These are phyloP conservation scores for Acidiella bohemica DNA, from an alignment of 495 filamentous ascomycete genomes.

Conservation along the genomic window DNA sequence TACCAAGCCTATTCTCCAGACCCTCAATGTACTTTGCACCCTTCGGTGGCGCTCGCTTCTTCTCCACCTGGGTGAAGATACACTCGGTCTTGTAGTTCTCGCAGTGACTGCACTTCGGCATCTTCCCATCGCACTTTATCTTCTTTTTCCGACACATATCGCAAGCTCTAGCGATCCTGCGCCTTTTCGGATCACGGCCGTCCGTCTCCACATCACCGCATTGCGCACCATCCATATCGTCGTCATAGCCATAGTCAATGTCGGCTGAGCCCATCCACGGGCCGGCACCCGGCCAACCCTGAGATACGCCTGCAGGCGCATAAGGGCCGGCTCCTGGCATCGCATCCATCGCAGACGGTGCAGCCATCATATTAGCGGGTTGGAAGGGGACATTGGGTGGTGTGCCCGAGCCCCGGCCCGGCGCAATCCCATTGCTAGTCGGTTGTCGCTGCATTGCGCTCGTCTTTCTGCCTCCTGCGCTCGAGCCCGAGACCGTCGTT, in stretches of 20 bases:
- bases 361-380: too few relatives aligned
- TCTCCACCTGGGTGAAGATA: constrained; percentile 94
- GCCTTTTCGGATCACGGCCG: constrained; percentile 74
- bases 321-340: too few relatives aligned
- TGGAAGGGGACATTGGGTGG: too few relatives aligned
- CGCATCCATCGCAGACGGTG: too few relatives aligned
- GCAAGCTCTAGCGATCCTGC: constrained; percentile 88
- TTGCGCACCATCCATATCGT: not conserved
- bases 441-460: too few relatives aligned
- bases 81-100: constrained; percentile 98
- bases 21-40: constrained; percentile 98
- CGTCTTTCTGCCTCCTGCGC: too few relatives aligned
- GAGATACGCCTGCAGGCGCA: too few relatives aligned
- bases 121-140: constrained; percentile 97
- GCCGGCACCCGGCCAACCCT: too few relatives aligned
- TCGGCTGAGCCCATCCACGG: too few relatives aligned
- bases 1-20: constrained; percentile 79
- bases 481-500: too few relatives aligned
- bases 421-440: too few relatives aligned
- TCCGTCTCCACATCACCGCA: constrained; percentile 46
- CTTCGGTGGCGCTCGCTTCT: constrained; percentile 96
- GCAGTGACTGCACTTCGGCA: constrained; percentile 90
- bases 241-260: not conserved
- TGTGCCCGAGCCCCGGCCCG: too few relatives aligned
- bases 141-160: constrained; percentile 99